phyloP scores from a whole-genome alignment of 2,329 filamentous ascomycete species.

The Bimuria novae-zelandiae region DNA sequence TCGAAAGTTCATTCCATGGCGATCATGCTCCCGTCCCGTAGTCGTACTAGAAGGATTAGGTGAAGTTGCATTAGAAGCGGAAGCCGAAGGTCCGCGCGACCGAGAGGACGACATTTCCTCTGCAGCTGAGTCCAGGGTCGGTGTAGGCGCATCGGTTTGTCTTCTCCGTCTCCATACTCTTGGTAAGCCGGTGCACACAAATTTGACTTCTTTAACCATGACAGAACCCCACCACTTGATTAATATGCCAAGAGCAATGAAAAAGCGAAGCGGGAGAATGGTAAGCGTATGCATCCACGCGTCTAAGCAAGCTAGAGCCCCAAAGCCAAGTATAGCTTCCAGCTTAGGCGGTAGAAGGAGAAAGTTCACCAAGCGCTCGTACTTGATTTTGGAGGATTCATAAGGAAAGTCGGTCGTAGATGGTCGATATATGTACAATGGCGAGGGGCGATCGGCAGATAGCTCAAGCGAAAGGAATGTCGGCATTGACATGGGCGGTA shows the following conservation, averaged over 20 bases:
- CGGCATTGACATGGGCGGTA: constrained; percentile 66
- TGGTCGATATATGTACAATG: constrained; percentile 66
- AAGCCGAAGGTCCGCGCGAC: constrained; percentile 33
- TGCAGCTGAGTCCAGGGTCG: constrained; percentile 27
- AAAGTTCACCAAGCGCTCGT: constrained; percentile 89
- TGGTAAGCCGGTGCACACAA: constrained; percentile 76
- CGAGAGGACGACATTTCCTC: constrained; percentile 33
- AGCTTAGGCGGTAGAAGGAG: constrained; percentile 79
- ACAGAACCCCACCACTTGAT: constrained; percentile 77
- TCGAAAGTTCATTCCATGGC: constrained; percentile 27
- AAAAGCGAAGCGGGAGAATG: constrained; percentile 86
- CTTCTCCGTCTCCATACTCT: constrained; percentile 73
- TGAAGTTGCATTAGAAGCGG: constrained; percentile 9
- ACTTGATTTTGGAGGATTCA: constrained; percentile 89
- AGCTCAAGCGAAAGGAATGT: constrained; percentile 70
- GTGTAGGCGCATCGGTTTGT: constrained; percentile 43
- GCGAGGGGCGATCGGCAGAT: constrained; percentile 63
- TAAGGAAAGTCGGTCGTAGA: constrained; percentile 70
- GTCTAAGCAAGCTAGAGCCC: constrained; percentile 87
- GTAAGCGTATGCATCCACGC: constrained; percentile 97
- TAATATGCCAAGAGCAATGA: constrained; percentile 78
- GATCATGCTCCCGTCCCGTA: constrained; percentile 29
- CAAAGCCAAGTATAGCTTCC: constrained; percentile 85
- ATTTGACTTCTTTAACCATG: constrained; percentile 74
- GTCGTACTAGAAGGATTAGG: constrained; percentile 21